These are phyloP conservation scores for Cardamine occulta DNA, from an alignment of 345 rosid species.

Conservation along the genomic window DNA sequence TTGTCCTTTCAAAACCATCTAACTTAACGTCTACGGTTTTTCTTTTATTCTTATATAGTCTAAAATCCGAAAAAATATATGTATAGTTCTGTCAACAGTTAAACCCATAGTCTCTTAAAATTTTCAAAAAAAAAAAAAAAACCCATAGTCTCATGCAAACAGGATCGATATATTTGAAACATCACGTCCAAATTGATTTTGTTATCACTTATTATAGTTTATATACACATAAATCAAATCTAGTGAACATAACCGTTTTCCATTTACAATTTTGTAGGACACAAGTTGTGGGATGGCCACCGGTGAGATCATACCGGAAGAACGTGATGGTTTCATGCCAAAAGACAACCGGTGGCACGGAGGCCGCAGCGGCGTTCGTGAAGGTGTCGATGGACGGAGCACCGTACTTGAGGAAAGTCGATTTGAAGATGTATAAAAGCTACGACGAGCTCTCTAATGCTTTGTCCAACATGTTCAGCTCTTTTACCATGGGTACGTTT, in stretches of 20 bases:
- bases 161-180: neutral
- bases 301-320: conserved; percentile 85
- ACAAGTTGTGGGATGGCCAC: conserved; percentile 98
- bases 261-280: conserved; percentile 22
- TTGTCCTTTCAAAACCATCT: neutral
- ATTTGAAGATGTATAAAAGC: conserved; percentile 68
- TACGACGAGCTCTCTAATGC: conserved; percentile 74
- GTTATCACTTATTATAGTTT: neutral
- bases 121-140: too few species aligned
- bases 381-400: conserved; percentile 97
- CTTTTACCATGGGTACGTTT: conserved; percentile 73
- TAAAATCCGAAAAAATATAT: neutral
- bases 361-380: conserved; percentile 52
- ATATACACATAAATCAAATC: neutral
- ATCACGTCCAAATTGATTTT: conserved; percentile 5
- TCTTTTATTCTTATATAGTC: neutral
- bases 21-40: neutral
- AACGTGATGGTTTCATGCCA: conserved; percentile 56
- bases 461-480: conserved; percentile 72
- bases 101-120: neutral
- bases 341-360: conserved; percentile 44
- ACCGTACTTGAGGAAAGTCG: conserved; percentile 90
- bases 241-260: conserved; percentile 13
- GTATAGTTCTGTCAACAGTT: neutral
- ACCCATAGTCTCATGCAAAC: neutral